Base-by-base conservation (phyloP, 1,139 yeast genomes). In the Candida sanyaensis region DNA sequence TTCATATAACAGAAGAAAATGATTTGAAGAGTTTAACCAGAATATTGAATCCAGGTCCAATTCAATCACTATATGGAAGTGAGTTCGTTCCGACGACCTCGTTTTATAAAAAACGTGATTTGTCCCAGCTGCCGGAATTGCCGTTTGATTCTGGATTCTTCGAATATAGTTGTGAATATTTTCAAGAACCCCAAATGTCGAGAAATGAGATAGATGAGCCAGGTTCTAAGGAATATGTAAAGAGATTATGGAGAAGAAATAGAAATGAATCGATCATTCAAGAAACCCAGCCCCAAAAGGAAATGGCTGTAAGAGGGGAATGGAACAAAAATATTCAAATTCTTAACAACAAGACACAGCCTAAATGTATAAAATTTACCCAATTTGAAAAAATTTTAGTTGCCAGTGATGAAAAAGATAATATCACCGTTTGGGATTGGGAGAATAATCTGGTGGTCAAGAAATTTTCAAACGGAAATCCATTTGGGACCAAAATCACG, bases 141-240 rank as follows among this genome's bases (percentile, higher is more conserved):
- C 92, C 96, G 0, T 66, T 85, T 24, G 75, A 77, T 12, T 86
- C 96, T 21, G 85, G 86, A 4, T 92, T 93, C 62, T 84, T 92
- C 55, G 96, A 89, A 49, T 93, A 91, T 73, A 83, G 93, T 59
- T 76, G 88, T 54, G 99, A 93, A 62, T 92, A 91, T 62, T 93
- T 92, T 69, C 97, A 92, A 61, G 98, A 92, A 61, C 98, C 99
- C 0, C 98, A 93, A 62, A 88, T 93, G 87, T 84, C 90, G 13
- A 84, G 83, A 53, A 81, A 83, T 49, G 98, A 93, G 59, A 73
- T 84, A 17, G 98, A 93, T 57, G 97, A 92, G 62, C 96, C 97
- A 0, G 99, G 98, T 0, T 88, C 96, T 49, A 83, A 86, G 52
- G 93, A 90, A 53, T 89, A 90, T 59, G 83, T 88, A 32, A 86